Percentiles rank a stretch among this genome's conserved stretches.
Conservation (phyloP, 2,329 filamentous ascomycete genomes). For the Fusarium miscanthi region DNA sequence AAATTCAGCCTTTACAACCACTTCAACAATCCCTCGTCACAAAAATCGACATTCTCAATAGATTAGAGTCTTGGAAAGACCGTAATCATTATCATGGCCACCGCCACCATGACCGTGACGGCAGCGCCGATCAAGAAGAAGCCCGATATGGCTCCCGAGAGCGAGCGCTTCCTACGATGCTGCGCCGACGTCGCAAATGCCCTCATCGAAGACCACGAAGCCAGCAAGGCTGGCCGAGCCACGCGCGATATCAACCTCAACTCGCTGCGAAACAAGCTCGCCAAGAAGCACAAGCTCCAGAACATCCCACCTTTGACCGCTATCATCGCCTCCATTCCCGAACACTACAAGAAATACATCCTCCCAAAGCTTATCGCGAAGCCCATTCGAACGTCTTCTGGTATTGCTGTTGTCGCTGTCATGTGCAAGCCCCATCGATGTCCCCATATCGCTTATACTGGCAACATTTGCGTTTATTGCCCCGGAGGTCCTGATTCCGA, state of each 20-base stretch:
- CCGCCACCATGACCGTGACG: constrained; percentile 73
- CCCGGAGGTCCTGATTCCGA: constrained; percentile 97
- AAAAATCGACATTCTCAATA: fast-evolving
- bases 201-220: constrained; percentile 93
- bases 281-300: constrained; percentile 91
- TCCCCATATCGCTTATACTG: constrained; percentile 97
- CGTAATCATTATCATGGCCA: constrained; percentile 50
- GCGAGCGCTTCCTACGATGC: constrained; percentile 91
- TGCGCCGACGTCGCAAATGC: constrained; percentile 96
- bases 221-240: constrained; percentile 77
- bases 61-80: not conserved
- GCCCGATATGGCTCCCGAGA: constrained; percentile 85
- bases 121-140: constrained; percentile 76
- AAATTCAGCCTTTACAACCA: not conserved
- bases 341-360: constrained; percentile 99
- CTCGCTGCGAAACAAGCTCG: constrained; percentile 82
- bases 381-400: constrained; percentile 93
- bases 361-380: constrained; percentile 96
- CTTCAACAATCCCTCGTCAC: not conserved
- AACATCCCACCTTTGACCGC: constrained; percentile 92
- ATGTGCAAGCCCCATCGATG: constrained; percentile 99
- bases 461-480: constrained; percentile 99
- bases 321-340: constrained; percentile 98
- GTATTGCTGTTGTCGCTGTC: constrained; percentile 97
- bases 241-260: constrained; percentile 95